Base-by-base conservation (phyloP, 2,329 filamentous ascomycete genomes). In the Phyllosticta citriasiana region DNA sequence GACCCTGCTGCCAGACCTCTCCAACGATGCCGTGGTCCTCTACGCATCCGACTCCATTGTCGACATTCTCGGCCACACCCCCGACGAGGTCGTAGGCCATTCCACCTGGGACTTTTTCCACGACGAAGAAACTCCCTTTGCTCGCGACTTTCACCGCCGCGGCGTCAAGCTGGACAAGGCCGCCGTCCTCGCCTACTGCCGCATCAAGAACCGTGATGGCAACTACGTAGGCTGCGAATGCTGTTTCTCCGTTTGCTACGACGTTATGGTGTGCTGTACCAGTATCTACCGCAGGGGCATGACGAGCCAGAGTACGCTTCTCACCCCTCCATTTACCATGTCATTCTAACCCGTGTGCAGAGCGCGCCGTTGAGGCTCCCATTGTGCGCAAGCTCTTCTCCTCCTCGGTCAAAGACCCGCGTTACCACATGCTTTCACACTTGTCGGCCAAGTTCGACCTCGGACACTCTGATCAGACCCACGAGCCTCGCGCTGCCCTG, bases 81-180 rank as follows among this genome's bases (percentile, higher is more conserved):
- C 90, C 2, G 80, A 87, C 63, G 88, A 95, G 70, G 84, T 95
- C 16, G 82, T 86, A 68, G 86, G 88, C 64, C 85, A 80, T 69
- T 90, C 91, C 63, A 87, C 85, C 69, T 96, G 92, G 79, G 88
- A 94, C 30, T 95, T 89, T 73, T 95, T 95, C 70, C 88, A 93
- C 68, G 87, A 88, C 0, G 86, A 91, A 8, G 89, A 96, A 74
- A 79, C 92, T 22, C 86, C 88, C 0, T 84, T 88, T 68, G 91
- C 89, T 47, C 84, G 85, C 63, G 81, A 83, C 30, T 79, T 92
- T 59, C 88, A 94, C 73, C 85, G 80, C 66, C 84, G 87, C 57
- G 88, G 88, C 19, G 82, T 95, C 55, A 78, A 84, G 60, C 82
- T 93, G 63, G 91, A 95, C 77, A 94, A 91, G 72, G 91, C 90